Percentiles rank a stretch among this genome's conserved stretches.
phyloP scores from a whole-genome alignment of 176 grass and related monocot genomes.

The Lolium perenne region DNA sequence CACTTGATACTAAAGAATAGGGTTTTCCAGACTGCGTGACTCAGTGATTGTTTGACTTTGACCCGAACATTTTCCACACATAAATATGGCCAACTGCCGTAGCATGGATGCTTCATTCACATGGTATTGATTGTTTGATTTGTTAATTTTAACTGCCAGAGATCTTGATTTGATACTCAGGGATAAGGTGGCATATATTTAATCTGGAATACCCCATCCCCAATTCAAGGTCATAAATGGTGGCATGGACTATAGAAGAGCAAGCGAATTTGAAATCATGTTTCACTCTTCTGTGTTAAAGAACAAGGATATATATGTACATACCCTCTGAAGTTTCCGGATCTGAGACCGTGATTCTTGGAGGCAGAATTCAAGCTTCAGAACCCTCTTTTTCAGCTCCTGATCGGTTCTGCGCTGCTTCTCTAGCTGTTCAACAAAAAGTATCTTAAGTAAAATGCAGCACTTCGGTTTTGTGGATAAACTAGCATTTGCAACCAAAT shows the following conservation, averaged over 20 bases:
- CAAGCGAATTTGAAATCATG: neutral
- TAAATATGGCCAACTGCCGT: slow-evolving; percentile 36
- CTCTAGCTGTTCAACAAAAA: slow-evolving; percentile 66
- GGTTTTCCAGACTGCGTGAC: neutral
- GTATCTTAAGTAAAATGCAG: slow-evolving; percentile 16
- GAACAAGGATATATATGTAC: neutral
- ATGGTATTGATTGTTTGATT: slow-evolving; percentile 43
- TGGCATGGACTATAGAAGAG: slow-evolving; percentile 29
- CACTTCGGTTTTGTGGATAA: neutral
- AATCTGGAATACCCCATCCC: slow-evolving; percentile 13
- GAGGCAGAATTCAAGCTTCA: slow-evolving; percentile 97
- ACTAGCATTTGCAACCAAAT: neutral
- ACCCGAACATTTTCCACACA: slow-evolving; percentile 20
- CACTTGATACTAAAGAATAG: slow-evolving; percentile 8
- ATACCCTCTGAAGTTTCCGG: slow-evolving; percentile 86
- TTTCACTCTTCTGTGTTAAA: slow-evolving; percentile 27
- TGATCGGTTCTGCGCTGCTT: slow-evolving; percentile 78
- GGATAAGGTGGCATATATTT: slow-evolving; percentile 22
- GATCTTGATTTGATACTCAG: neutral
- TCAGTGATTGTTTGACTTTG: slow-evolving; percentile 43
- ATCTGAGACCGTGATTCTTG: slow-evolving; percentile 94
- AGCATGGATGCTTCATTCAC: slow-evolving; percentile 36
- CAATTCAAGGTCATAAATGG: slow-evolving; percentile 32
- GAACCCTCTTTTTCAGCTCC: slow-evolving; percentile 86
- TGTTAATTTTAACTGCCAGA: slow-evolving; percentile 44